Evolutionary conservation across 345 rosid species (phyloP), one percentile per base, ranked within the genome.

Genomic region (Eucalyptus regnans): DNA sequence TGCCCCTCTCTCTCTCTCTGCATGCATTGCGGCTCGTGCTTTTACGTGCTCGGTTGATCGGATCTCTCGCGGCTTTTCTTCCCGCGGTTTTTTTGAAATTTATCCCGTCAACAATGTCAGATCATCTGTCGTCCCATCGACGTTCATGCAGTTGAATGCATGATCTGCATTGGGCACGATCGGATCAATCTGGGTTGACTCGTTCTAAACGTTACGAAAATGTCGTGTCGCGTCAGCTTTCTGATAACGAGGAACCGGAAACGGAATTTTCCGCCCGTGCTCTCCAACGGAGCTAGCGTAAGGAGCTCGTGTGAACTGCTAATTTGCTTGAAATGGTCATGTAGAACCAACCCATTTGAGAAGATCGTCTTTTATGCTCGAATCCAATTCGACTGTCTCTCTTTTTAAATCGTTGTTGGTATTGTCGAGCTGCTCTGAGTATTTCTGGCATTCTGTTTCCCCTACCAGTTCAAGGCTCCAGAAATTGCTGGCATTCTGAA

Each of bases 401-500:
- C 83, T 37, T 76, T 68, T 16, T 18, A 0, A 31, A 83, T 46
- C 2, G 27, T 46, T 23, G 9, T 12, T 44, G 27, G 51, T 49
- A 25, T 48, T 44, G 56, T 85, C 80, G 80, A 76, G 46, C 83
- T 76, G 8, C 25, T 10, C 27, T 37, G 23, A 76, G 83, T 37
- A 76, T 37, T 18, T 76, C 46, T 20, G 46, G 48, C 83, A 37
- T 76, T 37, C 12, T 76, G 48, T 41, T 76, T 41, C 27, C 83
- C 83, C 27, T 85, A 52, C 50, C 93, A 96, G 99, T 94, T 92
- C 89, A 95, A 96, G 94, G 89, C 92, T 52, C 92, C 93, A 20
- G 97, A 97, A 90, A 90, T 96, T 48, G 80, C 50, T 88, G 94
- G 50, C 43, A 94, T 97, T 80, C 90, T 92, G 92, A 94, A 94